Evolutionary conservation across 768 basidiomycete species (phyloP).

Genomic region (Paxillus rubicundulus): DNA sequence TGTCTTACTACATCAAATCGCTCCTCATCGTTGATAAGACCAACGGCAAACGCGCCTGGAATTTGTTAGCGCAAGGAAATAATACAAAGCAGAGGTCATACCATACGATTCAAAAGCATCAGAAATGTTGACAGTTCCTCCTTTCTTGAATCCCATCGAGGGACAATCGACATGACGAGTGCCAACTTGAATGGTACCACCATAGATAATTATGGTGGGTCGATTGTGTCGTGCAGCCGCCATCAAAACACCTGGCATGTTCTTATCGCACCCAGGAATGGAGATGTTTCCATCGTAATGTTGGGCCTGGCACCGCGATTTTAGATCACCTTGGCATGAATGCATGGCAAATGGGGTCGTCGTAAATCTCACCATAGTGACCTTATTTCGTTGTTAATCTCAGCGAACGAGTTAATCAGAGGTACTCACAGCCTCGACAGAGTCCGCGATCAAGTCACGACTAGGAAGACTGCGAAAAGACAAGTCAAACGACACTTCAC

Average conservation of each 20-base stretch:
- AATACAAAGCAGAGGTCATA: slow-evolving; percentile 19
- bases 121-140: slow-evolving; percentile 81
- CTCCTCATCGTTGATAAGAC: slow-evolving; percentile 77
- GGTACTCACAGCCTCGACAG: slow-evolving; percentile 69
- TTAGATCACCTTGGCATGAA: background rate
- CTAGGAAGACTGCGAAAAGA: slow-evolving; percentile 59
- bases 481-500: background rate
- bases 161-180: slow-evolving; percentile 78
- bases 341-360: background rate
- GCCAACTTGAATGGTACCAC: slow-evolving; percentile 81
- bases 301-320: slow-evolving; percentile 55
- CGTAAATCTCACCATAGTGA: slow-evolving; percentile 47
- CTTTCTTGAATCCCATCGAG: slow-evolving; percentile 70
- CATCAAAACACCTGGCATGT: slow-evolving; percentile 89
- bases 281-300: slow-evolving; percentile 87
- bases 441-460: slow-evolving; percentile 88
- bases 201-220: slow-evolving; percentile 84
- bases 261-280: slow-evolving; percentile 88
- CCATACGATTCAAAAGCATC: slow-evolving; percentile 87
- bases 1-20: slow-evolving; percentile 82
- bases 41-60: slow-evolving; percentile 70
- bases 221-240: slow-evolving; percentile 85
- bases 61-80: background rate
- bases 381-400: slow-evolving; percentile 34
- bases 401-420: background rate